A percentile compares a stretch with the other conserved stretches of the same genome.
These are phyloP conservation scores for Globisporangium heterothallicum DNA, from an alignment of 352 stramenopile genomes.

Conservation along the genomic window DNA sequence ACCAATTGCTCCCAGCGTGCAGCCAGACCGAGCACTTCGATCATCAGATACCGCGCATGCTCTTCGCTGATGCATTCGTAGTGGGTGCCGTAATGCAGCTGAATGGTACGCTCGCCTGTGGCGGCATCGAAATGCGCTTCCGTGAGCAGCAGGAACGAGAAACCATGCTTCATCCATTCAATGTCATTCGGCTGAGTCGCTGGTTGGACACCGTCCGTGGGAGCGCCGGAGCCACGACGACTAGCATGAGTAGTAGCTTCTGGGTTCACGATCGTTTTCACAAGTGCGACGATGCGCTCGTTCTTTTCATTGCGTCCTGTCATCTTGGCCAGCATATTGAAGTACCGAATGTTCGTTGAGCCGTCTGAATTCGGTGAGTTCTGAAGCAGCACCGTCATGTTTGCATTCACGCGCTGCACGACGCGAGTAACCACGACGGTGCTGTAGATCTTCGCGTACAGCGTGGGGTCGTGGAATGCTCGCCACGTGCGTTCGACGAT, in stretches of 20 bases:
- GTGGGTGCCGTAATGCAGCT: conserved; percentile 35
- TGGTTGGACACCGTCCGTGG: neutral
- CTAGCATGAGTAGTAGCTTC: too few species aligned
- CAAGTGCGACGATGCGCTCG: conserved; percentile 31
- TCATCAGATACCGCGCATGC: conserved; percentile 35
- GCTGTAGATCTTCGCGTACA: conserved; percentile 38
- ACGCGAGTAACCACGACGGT: conserved; percentile 30
- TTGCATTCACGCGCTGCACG: conserved; percentile 26
- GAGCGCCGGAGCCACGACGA: too few species aligned
- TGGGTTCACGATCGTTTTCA: conserved; percentile 39
- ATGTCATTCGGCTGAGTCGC: conserved; percentile 24
- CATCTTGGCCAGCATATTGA: conserved; percentile 35
- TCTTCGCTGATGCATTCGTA: conserved; percentile 38
- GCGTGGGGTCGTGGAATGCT: conserved; percentile 30
- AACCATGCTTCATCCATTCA: conserved; percentile 42
- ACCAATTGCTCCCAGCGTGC: conserved; percentile 35
- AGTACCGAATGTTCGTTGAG: conserved; percentile 29
- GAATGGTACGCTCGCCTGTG: conserved; percentile 11
- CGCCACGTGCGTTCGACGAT: conserved; percentile 38
- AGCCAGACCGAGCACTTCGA: conserved; percentile 36
- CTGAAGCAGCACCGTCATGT: conserved; percentile 37
- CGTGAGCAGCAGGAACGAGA: conserved; percentile 36
- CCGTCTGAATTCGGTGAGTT: conserved; percentile 29
- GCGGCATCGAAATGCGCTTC: conserved; percentile 11
- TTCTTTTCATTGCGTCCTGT: conserved; percentile 21